Evolutionary conservation across 306 rosid genomes (phyloP).

Genomic region (Medicago ruthenica): DNA sequence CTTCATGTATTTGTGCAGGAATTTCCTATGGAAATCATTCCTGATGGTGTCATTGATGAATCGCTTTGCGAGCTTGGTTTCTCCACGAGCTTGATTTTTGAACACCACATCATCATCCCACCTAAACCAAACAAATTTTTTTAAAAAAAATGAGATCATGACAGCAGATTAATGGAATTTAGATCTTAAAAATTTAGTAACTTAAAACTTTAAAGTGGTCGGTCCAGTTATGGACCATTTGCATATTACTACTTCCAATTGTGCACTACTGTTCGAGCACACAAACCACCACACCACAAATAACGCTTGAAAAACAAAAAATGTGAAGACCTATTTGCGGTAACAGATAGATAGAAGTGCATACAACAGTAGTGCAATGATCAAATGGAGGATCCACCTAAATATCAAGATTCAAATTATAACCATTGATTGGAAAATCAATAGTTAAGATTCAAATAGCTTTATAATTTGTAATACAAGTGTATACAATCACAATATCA

Average conservation of each 20-base stretch:
- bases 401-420: no score
- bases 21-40: slow-evolving; percentile 92
- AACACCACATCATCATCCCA: slow-evolving; percentile 97
- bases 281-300: no score
- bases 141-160: not conserved
- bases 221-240: not conserved
- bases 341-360: no score
- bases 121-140: slow-evolving; percentile 46
- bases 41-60: slow-evolving; percentile 93
- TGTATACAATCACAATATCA: no score
- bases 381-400: not conserved
- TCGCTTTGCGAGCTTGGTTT: slow-evolving; percentile 84
- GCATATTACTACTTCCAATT: not conserved
- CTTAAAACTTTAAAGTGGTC: not conserved
- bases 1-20: slow-evolving; percentile 93
- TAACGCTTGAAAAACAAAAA: no score
- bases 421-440: not conserved
- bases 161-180: not conserved
- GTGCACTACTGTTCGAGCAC: not conserved
- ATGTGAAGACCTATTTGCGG: no score
- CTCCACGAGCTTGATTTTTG: slow-evolving; percentile 94
- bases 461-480: no score
- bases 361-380: no score
- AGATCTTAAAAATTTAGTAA: not conserved
- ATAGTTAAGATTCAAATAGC: no score